Evolutionary conservation across 2,329 filamentous ascomycete species (phyloP).

Genomic region (Claviceps digitariae): DNA sequence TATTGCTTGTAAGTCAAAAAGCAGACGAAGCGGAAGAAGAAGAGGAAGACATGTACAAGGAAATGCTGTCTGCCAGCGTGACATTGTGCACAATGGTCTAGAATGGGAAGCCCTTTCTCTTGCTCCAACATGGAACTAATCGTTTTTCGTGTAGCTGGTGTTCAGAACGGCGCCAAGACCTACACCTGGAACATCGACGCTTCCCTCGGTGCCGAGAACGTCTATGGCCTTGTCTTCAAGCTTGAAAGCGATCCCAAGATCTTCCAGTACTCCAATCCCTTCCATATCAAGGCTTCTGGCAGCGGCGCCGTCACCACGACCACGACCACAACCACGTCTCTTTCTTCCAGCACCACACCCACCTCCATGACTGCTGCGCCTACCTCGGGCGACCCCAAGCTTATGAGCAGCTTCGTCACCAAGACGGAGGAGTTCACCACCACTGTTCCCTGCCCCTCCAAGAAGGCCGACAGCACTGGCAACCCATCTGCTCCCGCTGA

Average conservation of each 20-base stretch:
- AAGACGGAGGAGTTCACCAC: slow-evolving; percentile 1
- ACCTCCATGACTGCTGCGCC: slow-evolving; percentile 8
- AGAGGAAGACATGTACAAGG: not conserved
- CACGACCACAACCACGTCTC: slow-evolving; percentile 7
- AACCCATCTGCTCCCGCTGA: not conserved
- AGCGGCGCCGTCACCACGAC: slow-evolving; percentile 10
- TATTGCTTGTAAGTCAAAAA: slow-evolving; percentile 36
- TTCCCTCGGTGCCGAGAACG: slow-evolving; percentile 27
- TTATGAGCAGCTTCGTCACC: slow-evolving; percentile 7
- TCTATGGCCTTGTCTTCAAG: slow-evolving; percentile 45
- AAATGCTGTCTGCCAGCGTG: not conserved
- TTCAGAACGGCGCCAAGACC: slow-evolving; percentile 29
- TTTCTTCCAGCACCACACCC: not conserved
- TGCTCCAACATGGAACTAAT: not conserved
- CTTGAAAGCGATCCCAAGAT: slow-evolving; percentile 30
- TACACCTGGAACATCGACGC: slow-evolving; percentile 39
- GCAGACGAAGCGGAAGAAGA: not conserved
- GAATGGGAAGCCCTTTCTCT: not conserved
- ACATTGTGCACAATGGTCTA: not conserved
- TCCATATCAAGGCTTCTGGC: slow-evolving; percentile 31
- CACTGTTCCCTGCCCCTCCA: slow-evolving; percentile 8
- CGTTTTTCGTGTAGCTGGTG: slow-evolving; percentile 22
- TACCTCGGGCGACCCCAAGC: slow-evolving; percentile 8
- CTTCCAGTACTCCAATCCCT: slow-evolving; percentile 52
- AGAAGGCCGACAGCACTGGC: slow-evolving; percentile 10